Base-by-base conservation (phyloP, 805 yeast genomes). In the Metschnikowia lochheadii region DNA sequence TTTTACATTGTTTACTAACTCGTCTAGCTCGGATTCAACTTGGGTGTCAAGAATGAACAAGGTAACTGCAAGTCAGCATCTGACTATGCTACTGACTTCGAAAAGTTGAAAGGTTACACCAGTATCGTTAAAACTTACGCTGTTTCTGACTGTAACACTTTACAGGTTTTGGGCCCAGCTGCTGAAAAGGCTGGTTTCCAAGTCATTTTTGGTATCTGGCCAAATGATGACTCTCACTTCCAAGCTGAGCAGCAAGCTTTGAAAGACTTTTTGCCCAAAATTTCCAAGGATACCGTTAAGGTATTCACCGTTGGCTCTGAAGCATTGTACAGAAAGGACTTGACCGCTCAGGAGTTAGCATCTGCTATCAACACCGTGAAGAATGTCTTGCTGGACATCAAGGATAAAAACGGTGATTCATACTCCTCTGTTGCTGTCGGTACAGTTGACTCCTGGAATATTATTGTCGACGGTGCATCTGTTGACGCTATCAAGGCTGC, bases 381-480 rank as follows among this genome's bases (percentile, higher is more conserved):
- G 73, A 65, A 68, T 42, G 73, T 84, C 41, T 65, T 92, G 51
- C 64, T 75, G 32, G 78, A 67, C 56, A 83, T 91, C 66, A 74
- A 76, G 52, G 97, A 89, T 71, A 84, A 85, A 63, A 76, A 88
- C 60, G 98, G 97, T 61, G 75, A 84, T 62, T 81, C 92, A 23
- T 90, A 85, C 70, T 64, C 78, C 49, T 78, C 78, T 56, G 78
- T 79, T 44, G 88, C 83, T 55, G 96, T 92, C 56, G 98, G 98
- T 57, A 84, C 91, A 51, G 97, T 89, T 57, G 98, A 92, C 72
- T 90, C 97, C 2, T 92, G 98, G 98, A 88, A 92, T 70, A 78
- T 87, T 55, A 69, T 88, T 55, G 96, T 90, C 58, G 96, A 89
- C 63, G 94, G 86, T 63, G 82, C 77, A 59, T 76, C 84, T 57